Evolutionary conservation across 441 rosid genomes (phyloP).

Genomic region (Monsonia emarginata): DNA sequence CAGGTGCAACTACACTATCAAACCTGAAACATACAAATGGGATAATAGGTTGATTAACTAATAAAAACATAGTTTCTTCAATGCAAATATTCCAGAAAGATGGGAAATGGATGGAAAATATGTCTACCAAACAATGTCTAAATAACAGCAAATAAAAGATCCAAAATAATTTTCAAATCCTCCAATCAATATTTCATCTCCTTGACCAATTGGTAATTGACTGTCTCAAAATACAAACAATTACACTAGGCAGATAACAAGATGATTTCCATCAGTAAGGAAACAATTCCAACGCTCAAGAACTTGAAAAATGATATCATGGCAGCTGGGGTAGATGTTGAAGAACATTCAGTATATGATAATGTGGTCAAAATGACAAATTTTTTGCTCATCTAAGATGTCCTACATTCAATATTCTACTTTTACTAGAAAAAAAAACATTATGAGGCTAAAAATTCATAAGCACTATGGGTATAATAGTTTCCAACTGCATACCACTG

Average conservation of each 20-base stretch:
- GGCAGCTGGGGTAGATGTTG: background rate
- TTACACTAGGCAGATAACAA: background rate
- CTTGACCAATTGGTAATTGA: background rate
- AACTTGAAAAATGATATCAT: background rate
- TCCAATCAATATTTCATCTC: background rate
- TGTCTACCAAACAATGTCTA: background rate
- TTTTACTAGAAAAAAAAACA: background rate
- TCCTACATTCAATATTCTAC: background rate
- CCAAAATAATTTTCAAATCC: slow-evolving; percentile 8
- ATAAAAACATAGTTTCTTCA: slow-evolving; percentile 13
- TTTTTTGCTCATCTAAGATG: background rate
- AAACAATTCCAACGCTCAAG: background rate
- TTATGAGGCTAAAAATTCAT: background rate
- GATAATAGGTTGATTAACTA: background rate
- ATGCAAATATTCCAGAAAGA: background rate
- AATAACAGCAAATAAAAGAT: slow-evolving; percentile 10
- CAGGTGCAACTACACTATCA: slow-evolving; percentile 75
- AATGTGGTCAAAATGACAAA: background rate
- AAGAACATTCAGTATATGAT: background rate
- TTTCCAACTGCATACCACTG: slow-evolving; percentile 51
- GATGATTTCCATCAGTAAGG: background rate
- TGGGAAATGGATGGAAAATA: background rate
- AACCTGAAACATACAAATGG: slow-evolving; percentile 38
- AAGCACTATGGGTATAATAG: background rate
- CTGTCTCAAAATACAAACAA: background rate